Evolutionary conservation across 257 asterid species (phyloP).

Genomic region (Scutellaria minor): DNA sequence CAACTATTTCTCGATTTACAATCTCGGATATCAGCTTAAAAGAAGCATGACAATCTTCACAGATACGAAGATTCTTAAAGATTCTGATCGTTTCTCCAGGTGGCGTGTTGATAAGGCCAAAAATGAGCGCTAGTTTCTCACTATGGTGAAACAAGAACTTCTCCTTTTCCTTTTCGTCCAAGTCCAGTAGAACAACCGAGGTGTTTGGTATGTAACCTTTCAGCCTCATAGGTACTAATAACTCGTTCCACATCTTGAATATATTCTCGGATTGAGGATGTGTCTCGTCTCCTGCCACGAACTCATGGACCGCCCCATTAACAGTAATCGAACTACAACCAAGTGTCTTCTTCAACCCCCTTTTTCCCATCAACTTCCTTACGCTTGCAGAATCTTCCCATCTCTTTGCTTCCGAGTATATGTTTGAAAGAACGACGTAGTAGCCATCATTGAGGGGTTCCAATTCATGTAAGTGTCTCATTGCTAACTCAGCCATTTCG

Average conservation of each 20-base stretch:
- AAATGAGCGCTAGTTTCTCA: constrained; percentile 67
- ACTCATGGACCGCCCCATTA: constrained; percentile 59
- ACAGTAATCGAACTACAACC: constrained; percentile 56
- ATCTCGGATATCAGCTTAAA: constrained; percentile 68
- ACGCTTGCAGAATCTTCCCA: constrained; percentile 55
- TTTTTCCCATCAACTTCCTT: constrained; percentile 57
- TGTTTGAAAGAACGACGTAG: constrained; percentile 60
- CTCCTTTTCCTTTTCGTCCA: constrained; percentile 61
- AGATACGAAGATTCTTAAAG: constrained; percentile 68
- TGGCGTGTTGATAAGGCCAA: constrained; percentile 53
- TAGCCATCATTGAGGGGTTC: constrained; percentile 65
- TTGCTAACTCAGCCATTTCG: constrained; percentile 62
- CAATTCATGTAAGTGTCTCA: constrained; percentile 44
- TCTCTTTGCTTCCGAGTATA: constrained; percentile 47
- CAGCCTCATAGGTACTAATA: constrained; percentile 46
- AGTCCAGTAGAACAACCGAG: constrained; percentile 54
- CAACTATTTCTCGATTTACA: constrained; percentile 52
- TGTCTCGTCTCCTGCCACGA: constrained; percentile 67
- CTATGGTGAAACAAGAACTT: constrained; percentile 56
- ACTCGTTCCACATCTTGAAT: constrained; percentile 41
- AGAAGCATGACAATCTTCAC: constrained; percentile 73
- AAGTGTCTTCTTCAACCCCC: constrained; percentile 57
- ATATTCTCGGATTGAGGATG: constrained; percentile 60
- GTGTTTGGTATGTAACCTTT: constrained; percentile 70
- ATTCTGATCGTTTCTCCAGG: constrained; percentile 59